Base-by-base conservation (phyloP, 257 asterid genomes). In the Lantana camara region DNA sequence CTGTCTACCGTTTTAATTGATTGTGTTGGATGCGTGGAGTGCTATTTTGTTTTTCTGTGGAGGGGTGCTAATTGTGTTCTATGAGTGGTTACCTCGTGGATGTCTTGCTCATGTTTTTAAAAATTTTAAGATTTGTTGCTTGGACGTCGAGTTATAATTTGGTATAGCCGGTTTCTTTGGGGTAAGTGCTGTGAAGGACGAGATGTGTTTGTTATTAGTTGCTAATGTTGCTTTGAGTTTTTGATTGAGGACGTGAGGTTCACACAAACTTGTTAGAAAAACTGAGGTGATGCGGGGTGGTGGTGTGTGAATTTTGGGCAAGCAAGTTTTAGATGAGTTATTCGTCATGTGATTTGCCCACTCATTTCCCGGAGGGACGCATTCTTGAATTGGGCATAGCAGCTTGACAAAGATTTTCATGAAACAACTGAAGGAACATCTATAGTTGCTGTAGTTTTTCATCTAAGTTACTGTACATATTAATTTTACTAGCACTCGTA, bases 201-300 rank as follows among this genome's bases (percentile, higher is more conserved):
- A 6, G 54, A 19, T 70, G 19, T 50, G 46, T 35, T 55, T 46
- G 45, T 63, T 42, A 19, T 5, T 20, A 7, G 23, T 11, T 59
- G 20, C 53, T 17, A 51, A 14, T 57, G 50, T 15, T 64, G 64
- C 47, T 72, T 35, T 57, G 41, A 12, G 6, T 58, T 64, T 52
- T 13, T 60, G 65, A 53, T 55, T 38, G 13, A 10, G 56, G 42
- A n/a, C 24, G 48, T 68, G 27, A 53, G 27, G 46, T 38, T 55
- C 68, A 24, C 40, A 34, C 9, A 13, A 38, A 61, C 15, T 16
- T 46, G 12, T 2, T 19, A 46, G 56, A 42, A 58, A 41, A 49
- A 41, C 2, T 7, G 41, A 22, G 29, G 24, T 0, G 19, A 7
- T 15, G n/a, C 45, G 0, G 40, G 32, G 15, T 52, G 12, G 9